Base-by-base conservation (phyloP, 345 rosid genomes). In the Luvunga scandens region DNA sequence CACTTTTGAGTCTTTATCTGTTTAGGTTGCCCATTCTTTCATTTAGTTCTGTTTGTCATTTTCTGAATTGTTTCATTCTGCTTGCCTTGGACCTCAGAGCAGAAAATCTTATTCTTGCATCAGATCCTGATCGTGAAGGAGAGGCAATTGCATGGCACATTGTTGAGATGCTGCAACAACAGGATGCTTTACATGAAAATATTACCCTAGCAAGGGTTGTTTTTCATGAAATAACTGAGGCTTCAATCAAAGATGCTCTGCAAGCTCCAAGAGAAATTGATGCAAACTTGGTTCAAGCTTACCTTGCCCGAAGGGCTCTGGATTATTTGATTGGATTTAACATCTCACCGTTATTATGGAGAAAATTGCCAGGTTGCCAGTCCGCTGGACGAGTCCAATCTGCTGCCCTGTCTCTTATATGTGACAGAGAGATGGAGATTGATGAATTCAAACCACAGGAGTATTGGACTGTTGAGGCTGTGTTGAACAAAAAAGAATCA, bases 121-220 rank as follows among this genome's bases (percentile, higher is more conserved):
- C 99, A 79, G 99, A 94, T 87, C 99, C 99, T 76, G 99, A 96
- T 87, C 95, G 99, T 76, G 99, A 96, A 90, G 98, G 99, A 79
- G 99, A 96, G 90, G 99, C 99, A 84, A 96, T 94, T 85, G 93
- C 99, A 75, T 96, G 99, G 99, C 99, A 94, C 89, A 92, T 96
- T 84, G 74, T 89, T 77, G 99, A 96, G 95, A 96, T 96, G 99
- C 81, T 96, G 84, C 94, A 84, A 70, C 98, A 94, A 75, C 98
- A 94, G 81, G 97, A 92, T 88, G 98, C 97, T 77, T 89, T 96
- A 81, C 88, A 64, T 72, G 90, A 89, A 82, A 89, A 86, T 77
- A 83, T 91, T 78, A 88, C 85, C 68, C 89, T 94, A 72, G 92
- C 97, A 39, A 92, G 99, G 86, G 98, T 94, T 78, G 97, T 89